phyloP scores from a whole-genome alignment of 495 filamentous ascomycete genomes.

The Tuber microsphaerosporum region DNA sequence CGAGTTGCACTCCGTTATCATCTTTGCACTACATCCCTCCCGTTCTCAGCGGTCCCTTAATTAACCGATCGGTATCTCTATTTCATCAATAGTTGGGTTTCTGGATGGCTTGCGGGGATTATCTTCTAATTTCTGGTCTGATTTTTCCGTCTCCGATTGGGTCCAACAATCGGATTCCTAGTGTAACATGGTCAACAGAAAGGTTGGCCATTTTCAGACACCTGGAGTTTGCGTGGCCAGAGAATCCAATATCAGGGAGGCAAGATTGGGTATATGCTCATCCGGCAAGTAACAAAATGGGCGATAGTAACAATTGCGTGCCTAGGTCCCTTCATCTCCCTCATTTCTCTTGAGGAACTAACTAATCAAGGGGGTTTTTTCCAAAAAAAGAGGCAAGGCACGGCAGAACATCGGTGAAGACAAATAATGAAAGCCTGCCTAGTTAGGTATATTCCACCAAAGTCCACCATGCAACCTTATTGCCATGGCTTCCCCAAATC shows the following conservation, averaged over 20 bases:
- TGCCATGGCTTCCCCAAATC: background rate
- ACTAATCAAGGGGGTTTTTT: background rate
- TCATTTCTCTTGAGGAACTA: background rate
- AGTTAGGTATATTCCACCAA: background rate
- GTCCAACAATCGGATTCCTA: background rate
- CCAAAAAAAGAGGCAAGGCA: background rate
- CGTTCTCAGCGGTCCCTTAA: background rate
- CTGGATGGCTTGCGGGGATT: background rate
- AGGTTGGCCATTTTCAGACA: background rate
- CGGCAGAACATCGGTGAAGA: background rate
- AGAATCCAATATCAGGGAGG: background rate
- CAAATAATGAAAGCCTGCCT: background rate
- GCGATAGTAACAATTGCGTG: background rate
- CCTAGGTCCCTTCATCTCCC: background rate
- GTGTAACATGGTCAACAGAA: background rate
- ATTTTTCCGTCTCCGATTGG: background rate
- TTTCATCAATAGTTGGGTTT: background rate
- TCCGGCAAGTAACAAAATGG: background rate
- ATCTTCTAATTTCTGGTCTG: background rate
- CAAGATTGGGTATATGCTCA: background rate
- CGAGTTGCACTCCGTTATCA: background rate
- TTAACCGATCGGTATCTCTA: background rate
- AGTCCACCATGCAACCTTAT: background rate
- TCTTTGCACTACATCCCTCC: background rate
- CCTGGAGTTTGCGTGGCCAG: background rate